Evolutionary conservation across 768 basidiomycete species (phyloP).

Genomic region (Tubosaeta sp.): DNA sequence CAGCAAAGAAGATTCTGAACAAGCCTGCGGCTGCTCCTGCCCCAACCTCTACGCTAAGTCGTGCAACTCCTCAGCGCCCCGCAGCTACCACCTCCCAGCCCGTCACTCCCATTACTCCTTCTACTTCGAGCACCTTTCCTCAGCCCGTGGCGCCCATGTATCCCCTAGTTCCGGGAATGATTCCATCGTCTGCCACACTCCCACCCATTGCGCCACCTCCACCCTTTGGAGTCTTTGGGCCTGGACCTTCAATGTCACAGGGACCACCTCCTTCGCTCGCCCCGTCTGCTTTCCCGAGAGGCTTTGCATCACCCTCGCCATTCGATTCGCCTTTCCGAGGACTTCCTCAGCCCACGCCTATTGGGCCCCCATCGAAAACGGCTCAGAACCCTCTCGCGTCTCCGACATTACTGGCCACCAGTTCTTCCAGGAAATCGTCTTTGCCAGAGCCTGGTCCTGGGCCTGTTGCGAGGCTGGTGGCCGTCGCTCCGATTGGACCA

Average conservation of each 20-base stretch:
- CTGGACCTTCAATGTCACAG: conserved; percentile 41
- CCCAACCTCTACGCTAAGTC: conserved; percentile 30
- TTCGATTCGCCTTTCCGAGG: conserved; percentile 52
- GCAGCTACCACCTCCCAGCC: conserved; percentile 40
- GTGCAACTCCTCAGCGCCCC: conserved; percentile 36
- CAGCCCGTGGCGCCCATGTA: conserved; percentile 49
- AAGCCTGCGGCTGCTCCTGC: conserved; percentile 38
- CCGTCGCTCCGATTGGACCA: conserved; percentile 30
- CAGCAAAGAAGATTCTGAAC: conserved; percentile 59
- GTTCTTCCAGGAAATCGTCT: conserved; percentile 46
- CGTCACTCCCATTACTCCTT: conserved; percentile 37
- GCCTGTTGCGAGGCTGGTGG: conserved; percentile 49
- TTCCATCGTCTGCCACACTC: conserved; percentile 40
- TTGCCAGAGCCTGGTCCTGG: conserved; percentile 46
- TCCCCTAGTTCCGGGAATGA: conserved; percentile 37
- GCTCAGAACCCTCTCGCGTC: conserved; percentile 35
- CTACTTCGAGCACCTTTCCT: conserved; percentile 35
- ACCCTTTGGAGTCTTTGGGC: conserved; percentile 47
- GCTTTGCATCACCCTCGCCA: conserved; percentile 45
- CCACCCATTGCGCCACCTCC: conserved; percentile 55
- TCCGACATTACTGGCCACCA: conserved; percentile 41
- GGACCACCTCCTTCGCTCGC: conserved; percentile 44
- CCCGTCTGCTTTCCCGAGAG: conserved; percentile 52
- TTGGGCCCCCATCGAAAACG: conserved; percentile 49
- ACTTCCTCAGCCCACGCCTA: conserved; percentile 43